phyloP scores from a whole-genome alignment of 179 eudicot genomes.

The Vitellaria paradoxa region DNA sequence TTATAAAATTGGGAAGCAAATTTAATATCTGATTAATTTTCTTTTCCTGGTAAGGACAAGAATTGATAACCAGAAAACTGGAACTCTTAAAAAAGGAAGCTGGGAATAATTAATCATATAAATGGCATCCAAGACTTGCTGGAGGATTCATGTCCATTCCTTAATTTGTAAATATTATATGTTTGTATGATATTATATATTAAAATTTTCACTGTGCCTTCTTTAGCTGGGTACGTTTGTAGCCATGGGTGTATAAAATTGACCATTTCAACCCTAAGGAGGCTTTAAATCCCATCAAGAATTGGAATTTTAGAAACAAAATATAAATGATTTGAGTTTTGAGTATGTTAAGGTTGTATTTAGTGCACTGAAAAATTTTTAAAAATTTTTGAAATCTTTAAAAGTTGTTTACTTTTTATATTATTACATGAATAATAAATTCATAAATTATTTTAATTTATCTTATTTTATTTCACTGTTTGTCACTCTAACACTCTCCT shows the following conservation, averaged over 20 bases:
- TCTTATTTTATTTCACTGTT: too few species aligned
- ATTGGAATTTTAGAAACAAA: background rate
- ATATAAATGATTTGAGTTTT: background rate
- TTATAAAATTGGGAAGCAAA: background rate
- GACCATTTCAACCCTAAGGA: background rate
- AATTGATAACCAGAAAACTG: background rate
- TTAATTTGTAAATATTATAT: background rate
- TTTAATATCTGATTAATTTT: too few species aligned
- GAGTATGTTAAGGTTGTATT: background rate
- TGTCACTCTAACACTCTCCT: too few species aligned
- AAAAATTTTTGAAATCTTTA: too few species aligned
- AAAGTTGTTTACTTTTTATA: too few species aligned
- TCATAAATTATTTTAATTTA: too few species aligned
- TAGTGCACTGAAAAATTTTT: too few species aligned
- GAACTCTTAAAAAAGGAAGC: background rate
- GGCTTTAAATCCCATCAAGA: background rate
- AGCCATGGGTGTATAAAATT: background rate
- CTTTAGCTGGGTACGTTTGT: background rate
- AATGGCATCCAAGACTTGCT: background rate
- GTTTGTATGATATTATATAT: background rate
- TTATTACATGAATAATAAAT: too few species aligned
- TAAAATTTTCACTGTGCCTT: background rate
- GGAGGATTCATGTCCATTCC: background rate
- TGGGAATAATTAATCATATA: background rate
- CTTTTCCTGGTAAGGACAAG: background rate